These are phyloP conservation scores for Penicillium manginii DNA, from an alignment of 495 filamentous ascomycete species.

Conservation along the genomic window DNA sequence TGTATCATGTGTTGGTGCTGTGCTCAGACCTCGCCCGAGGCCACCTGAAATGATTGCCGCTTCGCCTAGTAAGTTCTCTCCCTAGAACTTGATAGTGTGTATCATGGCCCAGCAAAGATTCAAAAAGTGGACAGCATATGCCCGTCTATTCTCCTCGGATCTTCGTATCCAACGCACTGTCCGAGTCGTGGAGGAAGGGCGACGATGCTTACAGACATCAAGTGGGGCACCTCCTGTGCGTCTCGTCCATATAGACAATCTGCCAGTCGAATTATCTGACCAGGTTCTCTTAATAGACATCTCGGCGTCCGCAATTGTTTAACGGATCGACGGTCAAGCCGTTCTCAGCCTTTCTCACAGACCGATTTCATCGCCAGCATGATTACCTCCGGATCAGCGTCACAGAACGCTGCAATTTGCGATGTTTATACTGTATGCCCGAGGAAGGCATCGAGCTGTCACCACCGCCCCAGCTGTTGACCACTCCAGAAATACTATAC, in stretches of 20 bases:
- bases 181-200: neutral
- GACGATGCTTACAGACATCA: neutral
- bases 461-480: slow-evolving; percentile 76
- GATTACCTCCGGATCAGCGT: slow-evolving; percentile 95
- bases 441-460: slow-evolving; percentile 92
- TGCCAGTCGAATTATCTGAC: slow-evolving; percentile 3
- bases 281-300: neutral
- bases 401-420: slow-evolving; percentile 92
- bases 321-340: slow-evolving; percentile 55
- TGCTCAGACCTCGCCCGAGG: neutral
- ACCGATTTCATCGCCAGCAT: slow-evolving; percentile 86
- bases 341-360: slow-evolving; percentile 90
- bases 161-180: neutral
- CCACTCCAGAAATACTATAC: slow-evolving; percentile 88
- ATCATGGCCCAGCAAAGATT: neutral
- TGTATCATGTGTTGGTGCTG: neutral
- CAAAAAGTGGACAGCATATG: neutral
- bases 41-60: neutral
- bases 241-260: neutral
- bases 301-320: neutral
- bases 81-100: neutral
- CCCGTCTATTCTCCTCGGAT: neutral
- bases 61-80: neutral
- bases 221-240: neutral
- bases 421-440: slow-evolving; percentile 95